Evolutionary conservation across 2,329 filamentous ascomycete genomes (phyloP).

Genomic region (Colletotrichum sansevieriae): DNA sequence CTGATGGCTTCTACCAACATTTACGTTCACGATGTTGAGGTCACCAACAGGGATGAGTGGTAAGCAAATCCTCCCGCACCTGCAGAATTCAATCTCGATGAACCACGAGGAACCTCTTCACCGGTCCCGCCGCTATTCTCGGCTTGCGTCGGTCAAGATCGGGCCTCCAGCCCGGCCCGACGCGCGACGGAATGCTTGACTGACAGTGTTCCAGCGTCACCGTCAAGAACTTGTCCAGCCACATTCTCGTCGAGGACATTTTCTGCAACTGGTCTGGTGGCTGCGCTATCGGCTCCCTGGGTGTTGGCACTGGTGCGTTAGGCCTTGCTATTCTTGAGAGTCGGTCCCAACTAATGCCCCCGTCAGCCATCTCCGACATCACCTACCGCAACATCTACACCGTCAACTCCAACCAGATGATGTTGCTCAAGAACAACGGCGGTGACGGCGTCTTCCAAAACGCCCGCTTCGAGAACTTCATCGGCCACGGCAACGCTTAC

Average conservation of each 20-base stretch:
- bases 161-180: not conserved
- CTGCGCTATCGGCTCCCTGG: constrained; percentile 69
- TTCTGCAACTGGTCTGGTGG: constrained; percentile 74
- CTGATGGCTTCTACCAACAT: constrained; percentile 65
- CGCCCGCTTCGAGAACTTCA: constrained; percentile 68
- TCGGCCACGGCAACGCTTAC: constrained; percentile 71
- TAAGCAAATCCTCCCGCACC: constrained; percentile 57
- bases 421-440: constrained; percentile 73
- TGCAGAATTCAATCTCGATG: too few species aligned
- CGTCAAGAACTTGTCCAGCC: constrained; percentile 57
- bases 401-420: constrained; percentile 71
- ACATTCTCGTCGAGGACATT: constrained; percentile 70
- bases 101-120: too few species aligned
- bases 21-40: constrained; percentile 70
- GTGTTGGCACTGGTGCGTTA: constrained; percentile 52
- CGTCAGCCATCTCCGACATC: constrained; percentile 62
- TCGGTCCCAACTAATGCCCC: not conserved
- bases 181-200: not conserved
- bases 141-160: not conserved
- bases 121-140: not conserved
- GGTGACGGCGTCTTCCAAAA: constrained; percentile 66
- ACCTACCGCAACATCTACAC: constrained; percentile 70
- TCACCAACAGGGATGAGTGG: constrained; percentile 74
- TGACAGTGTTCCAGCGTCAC: constrained; percentile 21
- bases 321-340: too few species aligned